phyloP scores from a whole-genome alignment of 192 early-diverging fungal genomes.

The Diversispora epigaea region DNA sequence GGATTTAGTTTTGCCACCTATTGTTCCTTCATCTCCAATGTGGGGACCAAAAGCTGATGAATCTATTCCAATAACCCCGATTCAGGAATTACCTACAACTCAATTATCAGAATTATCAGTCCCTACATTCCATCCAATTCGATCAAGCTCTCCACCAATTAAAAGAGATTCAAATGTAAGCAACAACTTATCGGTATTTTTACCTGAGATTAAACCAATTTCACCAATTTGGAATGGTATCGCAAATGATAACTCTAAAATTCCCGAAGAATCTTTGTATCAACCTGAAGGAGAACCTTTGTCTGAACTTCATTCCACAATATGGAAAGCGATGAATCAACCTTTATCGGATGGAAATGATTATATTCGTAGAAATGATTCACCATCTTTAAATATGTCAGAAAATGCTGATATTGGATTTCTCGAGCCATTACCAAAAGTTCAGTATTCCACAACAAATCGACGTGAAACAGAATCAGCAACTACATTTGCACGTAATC shows the following conservation, averaged over 20 bases:
- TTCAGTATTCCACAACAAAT: neutral
- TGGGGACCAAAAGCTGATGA: neutral
- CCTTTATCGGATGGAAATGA: neutral
- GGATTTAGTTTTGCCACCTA: neutral
- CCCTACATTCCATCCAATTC: neutral
- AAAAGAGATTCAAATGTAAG: no score
- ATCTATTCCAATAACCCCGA: neutral
- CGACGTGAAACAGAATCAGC: neutral
- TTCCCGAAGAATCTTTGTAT: no score
- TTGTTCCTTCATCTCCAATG: neutral
- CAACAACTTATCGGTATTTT: neutral
- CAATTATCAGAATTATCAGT: neutral
- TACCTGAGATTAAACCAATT: conserved; percentile 17
- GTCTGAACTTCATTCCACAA: neutral
- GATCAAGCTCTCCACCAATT: neutral
- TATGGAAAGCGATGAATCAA: neutral
- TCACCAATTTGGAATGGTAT: neutral
- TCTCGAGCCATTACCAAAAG: neutral
- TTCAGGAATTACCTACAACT: neutral
- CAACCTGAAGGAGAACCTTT: neutral
- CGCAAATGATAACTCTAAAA: neutral
- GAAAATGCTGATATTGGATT: neutral
- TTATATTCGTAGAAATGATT: no score
- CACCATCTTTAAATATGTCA: neutral
- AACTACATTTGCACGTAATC: neutral